Percentiles rank a stretch among this genome's conserved stretches.
These are phyloP conservation scores for Termitomyces sp. DNA, from an alignment of 768 basidiomycete genomes.

Conservation along the genomic window DNA sequence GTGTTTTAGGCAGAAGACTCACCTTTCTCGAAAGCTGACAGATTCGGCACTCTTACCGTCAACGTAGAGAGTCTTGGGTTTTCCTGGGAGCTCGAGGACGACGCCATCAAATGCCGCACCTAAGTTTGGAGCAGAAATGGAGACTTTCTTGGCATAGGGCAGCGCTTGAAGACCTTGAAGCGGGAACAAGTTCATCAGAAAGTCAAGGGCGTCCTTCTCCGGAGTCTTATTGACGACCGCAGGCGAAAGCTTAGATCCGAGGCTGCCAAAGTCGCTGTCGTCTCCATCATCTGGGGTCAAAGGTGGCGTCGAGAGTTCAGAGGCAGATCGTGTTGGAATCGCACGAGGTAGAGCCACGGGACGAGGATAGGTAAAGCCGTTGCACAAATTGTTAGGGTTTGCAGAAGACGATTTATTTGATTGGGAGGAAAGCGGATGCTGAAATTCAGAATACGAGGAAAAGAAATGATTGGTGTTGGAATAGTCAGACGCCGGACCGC, in stretches of 20 bases:
- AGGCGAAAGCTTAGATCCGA: slow-evolving; percentile 31
- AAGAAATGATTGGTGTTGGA: slow-evolving; percentile 44
- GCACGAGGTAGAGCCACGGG: slow-evolving; percentile 34
- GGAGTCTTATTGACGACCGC: slow-evolving; percentile 28
- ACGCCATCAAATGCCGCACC: slow-evolving; percentile 74
- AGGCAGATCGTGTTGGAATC: slow-evolving; percentile 38
- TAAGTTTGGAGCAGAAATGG: slow-evolving; percentile 66
- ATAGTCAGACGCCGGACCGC: slow-evolving; percentile 69
- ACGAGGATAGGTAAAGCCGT: slow-evolving; percentile 18
- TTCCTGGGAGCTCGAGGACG: slow-evolving; percentile 69
- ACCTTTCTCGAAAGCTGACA: slow-evolving; percentile 85
- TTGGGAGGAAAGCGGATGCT: slow-evolving; percentile 9
- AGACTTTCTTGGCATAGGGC: slow-evolving; percentile 72
- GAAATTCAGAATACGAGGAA: slow-evolving; percentile 30
- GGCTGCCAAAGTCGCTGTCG: slow-evolving; percentile 41
- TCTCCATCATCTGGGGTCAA: slow-evolving; percentile 69
- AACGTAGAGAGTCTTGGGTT: slow-evolving; percentile 77
- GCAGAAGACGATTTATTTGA: slow-evolving; percentile 18
- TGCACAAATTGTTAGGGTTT: slow-evolving; percentile 15
- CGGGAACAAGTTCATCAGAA: slow-evolving; percentile 79
- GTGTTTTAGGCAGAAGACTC: slow-evolving; percentile 10
- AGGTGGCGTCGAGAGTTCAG: slow-evolving; percentile 65
- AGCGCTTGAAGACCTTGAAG: slow-evolving; percentile 62
- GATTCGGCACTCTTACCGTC: slow-evolving; percentile 79
- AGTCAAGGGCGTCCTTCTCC: slow-evolving; percentile 68